Base-by-base conservation (phyloP, 176 grass and related monocot genomes). In the Leersia perrieri region DNA sequence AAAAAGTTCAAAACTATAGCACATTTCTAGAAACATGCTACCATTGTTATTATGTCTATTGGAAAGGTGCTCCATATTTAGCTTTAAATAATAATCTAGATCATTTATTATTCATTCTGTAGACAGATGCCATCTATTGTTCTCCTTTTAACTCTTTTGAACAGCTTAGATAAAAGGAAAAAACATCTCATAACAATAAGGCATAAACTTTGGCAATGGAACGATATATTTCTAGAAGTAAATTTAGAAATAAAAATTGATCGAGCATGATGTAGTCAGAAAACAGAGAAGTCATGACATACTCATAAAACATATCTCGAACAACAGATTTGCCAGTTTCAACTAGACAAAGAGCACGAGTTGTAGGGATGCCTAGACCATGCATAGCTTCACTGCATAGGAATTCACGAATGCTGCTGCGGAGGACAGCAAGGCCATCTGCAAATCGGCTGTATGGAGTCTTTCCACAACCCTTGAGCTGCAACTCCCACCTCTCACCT, bases 271-370 rank as follows among this genome's bases (percentile, higher is more conserved):
- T 42, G 8, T 20, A 86, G n/a, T 42, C 58, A 58, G 57, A 66
- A 77, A 72, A 41, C 18, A 4, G 85, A 82, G 66, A 82, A 60
- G 62, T 62, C 14, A n/a, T 51, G 73, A 87, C 95, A 86, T 98
- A 98, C 96, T 98, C 96, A 33, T 98, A 98, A 73, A 98, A 98
- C 92, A 98, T 95, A 75, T 98, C 96, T 75, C 96, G 84, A 14
- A 87, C 87, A 75, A 98, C 96, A 69, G 77, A 80, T 84, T 95
- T 98, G 16, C 96, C 96, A 22, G 96, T 95, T 47, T 91, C 91
- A 74, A 98, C 88, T 78, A 95, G 80, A 89, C 88, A 95, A 33
- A 95, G 86, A 45, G 96, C 96, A 16, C 92, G 96, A 28, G 96
- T 95, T 61, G 96, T 95, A 75, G 88, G 92, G 66, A 98, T 95